Percentiles rank a stretch among this genome's conserved stretches.
phyloP scores from a whole-genome alignment of 148 eudicot species.

The Camellia japonica region DNA sequence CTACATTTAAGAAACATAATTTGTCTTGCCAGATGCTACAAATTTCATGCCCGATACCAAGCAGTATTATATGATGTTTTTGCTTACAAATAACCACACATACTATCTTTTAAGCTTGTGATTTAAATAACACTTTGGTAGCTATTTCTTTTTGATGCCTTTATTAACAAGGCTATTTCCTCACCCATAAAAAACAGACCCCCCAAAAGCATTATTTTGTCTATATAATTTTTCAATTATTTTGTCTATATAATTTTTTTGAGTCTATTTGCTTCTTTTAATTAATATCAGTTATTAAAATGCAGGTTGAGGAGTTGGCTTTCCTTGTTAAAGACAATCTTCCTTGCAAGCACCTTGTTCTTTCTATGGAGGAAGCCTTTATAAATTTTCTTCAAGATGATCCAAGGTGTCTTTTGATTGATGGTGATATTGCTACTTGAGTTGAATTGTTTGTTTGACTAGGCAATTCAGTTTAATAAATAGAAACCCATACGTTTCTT shows the following conservation, averaged over 20 bases:
- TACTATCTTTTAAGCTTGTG: not conserved
- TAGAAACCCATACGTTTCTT: not conserved
- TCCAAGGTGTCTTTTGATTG: conserved; percentile 46
- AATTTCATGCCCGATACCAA: no score
- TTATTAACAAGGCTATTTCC: no score
- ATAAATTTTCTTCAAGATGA: conserved; percentile 68
- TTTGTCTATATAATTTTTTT: not conserved
- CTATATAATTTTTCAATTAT: not conserved
- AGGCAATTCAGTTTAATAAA: not conserved
- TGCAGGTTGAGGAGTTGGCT: conserved; percentile 95
- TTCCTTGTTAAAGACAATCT: conserved; percentile 81
- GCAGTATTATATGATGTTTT: no score
- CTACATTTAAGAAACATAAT: no score
- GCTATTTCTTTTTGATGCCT: no score
- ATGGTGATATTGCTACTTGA: not conserved
- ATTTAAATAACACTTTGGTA: no score
- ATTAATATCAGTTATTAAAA: not conserved
- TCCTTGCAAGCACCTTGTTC: conserved; percentile 80
- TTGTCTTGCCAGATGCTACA: no score
- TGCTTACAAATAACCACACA: no score
- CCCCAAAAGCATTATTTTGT: no score
- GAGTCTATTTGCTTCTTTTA: not conserved
- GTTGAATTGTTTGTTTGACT: not conserved
- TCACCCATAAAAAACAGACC: no score
- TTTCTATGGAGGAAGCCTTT: conserved; percentile 75